Evolutionary conservation across 441 rosid species (phyloP), one percentile per base, ranked within the genome.

Genomic region (Gossypium schwendimanii): DNA sequence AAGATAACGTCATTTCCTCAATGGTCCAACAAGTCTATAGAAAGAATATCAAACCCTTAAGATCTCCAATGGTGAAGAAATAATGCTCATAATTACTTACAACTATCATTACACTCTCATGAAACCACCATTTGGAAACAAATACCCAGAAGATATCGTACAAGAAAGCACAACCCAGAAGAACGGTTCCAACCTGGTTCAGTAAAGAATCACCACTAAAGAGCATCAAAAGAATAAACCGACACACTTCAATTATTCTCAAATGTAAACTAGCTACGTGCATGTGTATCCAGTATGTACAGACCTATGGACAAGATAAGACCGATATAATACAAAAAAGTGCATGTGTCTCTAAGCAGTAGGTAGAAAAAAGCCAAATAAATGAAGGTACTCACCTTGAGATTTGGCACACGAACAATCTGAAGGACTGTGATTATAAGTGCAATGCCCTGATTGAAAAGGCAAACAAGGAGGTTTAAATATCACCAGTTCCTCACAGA

Each of bases 41-140:
- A 59, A 45, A 24, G 17, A 61, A 69, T 67, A 68, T 20, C 20
- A 55, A 3, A 11, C 15, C 44, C 49, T 50, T 47, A n/a, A 11
- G 63, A 45, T 39, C 11, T 54, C 14, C 26, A 28, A 39, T 61
- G 36, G 75, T 7, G n/a, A 12, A 21, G n/a, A 75, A 73, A 18
- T 3, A 41, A 60, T n/a, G 57, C 62, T 62, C 8, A 78, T 44
- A 60, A 81, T 47, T 73, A 80, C 90, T 82, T 74, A 91, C 96
- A 86, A 87, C 96, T 73, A 91, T 89, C 96, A 91, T 91, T 69
- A 91, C 96, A 14, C 96, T 91, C 79, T 89, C 94, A n/a, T 89
- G 79, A 77, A 91, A 91, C 84, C 83, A 70, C 85, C 82, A 78
- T 81, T 89, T 91, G 39, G 92, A 91, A 78, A 84, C 84, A 72